Evolutionary conservation across 2,329 filamentous ascomycete genomes (phyloP), one percentile per base, ranked within the genome.

Genomic region (Lecanicillium sp.): DNA sequence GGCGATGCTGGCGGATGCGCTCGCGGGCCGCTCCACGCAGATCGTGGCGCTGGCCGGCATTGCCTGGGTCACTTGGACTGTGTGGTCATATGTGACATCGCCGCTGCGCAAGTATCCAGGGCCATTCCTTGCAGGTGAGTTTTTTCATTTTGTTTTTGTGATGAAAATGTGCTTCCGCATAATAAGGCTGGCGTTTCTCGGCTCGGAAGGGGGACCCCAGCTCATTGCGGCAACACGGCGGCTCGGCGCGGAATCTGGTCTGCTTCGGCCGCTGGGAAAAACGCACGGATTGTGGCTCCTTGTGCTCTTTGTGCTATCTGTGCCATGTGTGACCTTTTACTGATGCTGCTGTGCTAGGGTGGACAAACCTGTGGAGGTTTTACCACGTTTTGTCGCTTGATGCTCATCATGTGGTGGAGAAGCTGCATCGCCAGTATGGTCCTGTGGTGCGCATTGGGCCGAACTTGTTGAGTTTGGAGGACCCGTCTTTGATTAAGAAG

Each of bases 371-470:
- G 3, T 57, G 52, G 51, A 50, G 52, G 3, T 45, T 56, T 16
- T 46, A 41, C 33, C 44, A 49, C 9, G 48, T 47, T 4, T 40
- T 41, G 9, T 37, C 35, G 12, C 50, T 48, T 12, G 40, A 51
- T 3, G 49, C 48, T 17, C 46, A 51, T 2, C n/a, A 38, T 7
- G 42, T 38, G 2, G 47, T 50, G 16, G 49, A 52, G 16, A 43
- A 51, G 29, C 46, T 58, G 1, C 55, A 57, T 34, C 45, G 52
- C 15, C 54, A 54, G 33, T 50, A 58, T 30, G 55, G 56, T 3
- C 50, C 54, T 1, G 47, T 55, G 20, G 54, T 60, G 14, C 49
- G 53, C 13, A 48, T 58, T 5, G 51, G 49, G 0, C 57, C 56
- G 7, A 55, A 58, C 27, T 33, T 51, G 3, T 29, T 58, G 1